A percentile compares a stretch with the other conserved stretches of the same genome.
phyloP scores from a whole-genome alignment of 2,329 filamentous ascomycete species.

The Cadophora luteo-olivacea region DNA sequence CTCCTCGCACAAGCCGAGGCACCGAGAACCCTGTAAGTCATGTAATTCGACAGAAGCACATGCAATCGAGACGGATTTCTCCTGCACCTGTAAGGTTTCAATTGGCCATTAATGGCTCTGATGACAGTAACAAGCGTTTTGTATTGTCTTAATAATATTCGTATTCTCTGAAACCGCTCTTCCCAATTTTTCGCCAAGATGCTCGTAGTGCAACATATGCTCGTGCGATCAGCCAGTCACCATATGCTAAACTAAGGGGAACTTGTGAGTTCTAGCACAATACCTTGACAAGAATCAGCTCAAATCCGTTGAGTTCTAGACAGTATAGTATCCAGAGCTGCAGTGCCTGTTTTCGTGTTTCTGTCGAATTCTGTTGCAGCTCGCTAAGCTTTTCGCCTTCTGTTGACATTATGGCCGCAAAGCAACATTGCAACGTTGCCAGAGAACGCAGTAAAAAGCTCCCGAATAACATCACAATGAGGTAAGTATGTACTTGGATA shows the following conservation, averaged over 20 bases:
- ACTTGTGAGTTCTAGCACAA: too few species aligned
- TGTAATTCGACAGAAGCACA: background rate
- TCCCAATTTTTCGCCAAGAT: too few species aligned
- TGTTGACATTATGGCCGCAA: background rate
- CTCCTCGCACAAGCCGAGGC: background rate
- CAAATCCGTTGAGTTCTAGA: background rate
- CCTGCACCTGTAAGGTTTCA: too few species aligned
- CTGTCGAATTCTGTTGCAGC: background rate
- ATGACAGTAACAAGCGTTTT: too few species aligned
- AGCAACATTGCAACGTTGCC: background rate
- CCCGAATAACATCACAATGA: too few species aligned
- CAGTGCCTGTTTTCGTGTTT: background rate
- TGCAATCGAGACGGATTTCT: background rate
- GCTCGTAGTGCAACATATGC: too few species aligned
- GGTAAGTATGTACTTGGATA: background rate
- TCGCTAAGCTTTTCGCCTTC: background rate
- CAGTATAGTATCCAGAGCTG: background rate
- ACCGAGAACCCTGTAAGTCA: background rate
- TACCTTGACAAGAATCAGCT: background rate
- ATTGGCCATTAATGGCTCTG: background rate
- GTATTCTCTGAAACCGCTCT: too few species aligned
- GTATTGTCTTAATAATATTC: too few species aligned
- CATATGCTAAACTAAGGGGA: too few species aligned
- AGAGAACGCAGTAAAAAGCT: background rate
- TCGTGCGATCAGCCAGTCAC: too few species aligned